These are phyloP conservation scores for Penicillium lagena DNA, from an alignment of 495 filamentous ascomycete genomes.

Conservation along the genomic window DNA sequence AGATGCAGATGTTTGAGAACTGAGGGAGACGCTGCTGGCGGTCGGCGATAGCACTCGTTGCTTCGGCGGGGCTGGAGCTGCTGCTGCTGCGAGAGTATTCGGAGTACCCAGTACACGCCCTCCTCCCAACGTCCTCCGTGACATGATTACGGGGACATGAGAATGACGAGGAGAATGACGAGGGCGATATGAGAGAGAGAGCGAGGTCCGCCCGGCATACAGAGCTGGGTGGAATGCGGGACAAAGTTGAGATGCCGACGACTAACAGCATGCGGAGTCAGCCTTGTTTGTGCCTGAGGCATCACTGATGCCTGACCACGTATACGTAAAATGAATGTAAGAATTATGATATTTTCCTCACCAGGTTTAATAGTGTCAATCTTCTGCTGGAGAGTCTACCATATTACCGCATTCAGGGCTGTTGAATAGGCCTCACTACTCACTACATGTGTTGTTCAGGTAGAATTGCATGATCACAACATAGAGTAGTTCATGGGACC, in stretches of 20 bases:
- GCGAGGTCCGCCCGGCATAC: slow-evolving; percentile 11
- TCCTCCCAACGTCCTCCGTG: slow-evolving; percentile 77
- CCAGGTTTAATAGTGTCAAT: too few relatives aligned
- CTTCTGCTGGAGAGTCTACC: too few relatives aligned
- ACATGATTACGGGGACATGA: slow-evolving; percentile 55
- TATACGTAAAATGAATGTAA: too few relatives aligned
- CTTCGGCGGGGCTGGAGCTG: slow-evolving; percentile 48
- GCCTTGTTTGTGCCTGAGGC: neutral
- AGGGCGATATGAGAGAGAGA: slow-evolving; percentile 6
- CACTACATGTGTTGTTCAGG: too few relatives aligned
- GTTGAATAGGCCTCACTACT: too few relatives aligned
- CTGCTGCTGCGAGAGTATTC: slow-evolving; percentile 63
- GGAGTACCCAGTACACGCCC: slow-evolving; percentile 83
- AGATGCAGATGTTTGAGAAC: slow-evolving; percentile 55
- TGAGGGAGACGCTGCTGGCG: slow-evolving; percentile 52
- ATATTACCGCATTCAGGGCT: too few relatives aligned
- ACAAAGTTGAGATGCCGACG: too few relatives aligned
- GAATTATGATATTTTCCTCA: too few relatives aligned
- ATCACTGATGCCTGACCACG: neutral
- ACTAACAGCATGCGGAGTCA: neutral
- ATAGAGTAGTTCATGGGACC: too few relatives aligned
- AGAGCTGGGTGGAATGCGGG: too few relatives aligned
- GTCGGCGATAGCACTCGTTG: slow-evolving; percentile 52
- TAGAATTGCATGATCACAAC: too few relatives aligned
- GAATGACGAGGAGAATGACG: slow-evolving; percentile 11